These are phyloP conservation scores for Debaryomyces nepalensis DNA, from an alignment of 1,139 yeast genomes.

Conservation along the genomic window DNA sequence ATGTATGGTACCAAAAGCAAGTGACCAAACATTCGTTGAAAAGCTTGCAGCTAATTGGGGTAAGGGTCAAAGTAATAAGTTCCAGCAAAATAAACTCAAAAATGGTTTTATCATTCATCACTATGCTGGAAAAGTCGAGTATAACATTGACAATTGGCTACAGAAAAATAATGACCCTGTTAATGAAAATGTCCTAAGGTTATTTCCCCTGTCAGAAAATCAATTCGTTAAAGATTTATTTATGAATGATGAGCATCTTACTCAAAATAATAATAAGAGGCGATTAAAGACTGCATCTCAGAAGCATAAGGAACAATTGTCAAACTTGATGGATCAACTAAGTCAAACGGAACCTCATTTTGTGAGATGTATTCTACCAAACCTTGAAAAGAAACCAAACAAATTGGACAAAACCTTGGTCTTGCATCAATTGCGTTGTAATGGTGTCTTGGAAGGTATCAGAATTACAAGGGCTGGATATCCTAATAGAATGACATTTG, in stretches of 20 bases:
- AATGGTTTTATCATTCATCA: slow-evolving; percentile 83
- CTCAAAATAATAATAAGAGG: slow-evolving; percentile 18
- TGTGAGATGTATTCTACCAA: slow-evolving; percentile 94
- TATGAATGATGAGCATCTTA: slow-evolving; percentile 26
- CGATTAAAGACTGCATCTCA: slow-evolving; percentile 82
- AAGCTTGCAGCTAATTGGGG: slow-evolving; percentile 71
- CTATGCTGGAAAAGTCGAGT: slow-evolving; percentile 95
- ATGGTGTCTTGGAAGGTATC: slow-evolving; percentile 98
- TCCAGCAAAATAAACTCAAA: slow-evolving; percentile 69
- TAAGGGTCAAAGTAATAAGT: slow-evolving; percentile 60
- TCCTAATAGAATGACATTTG: slow-evolving; percentile 87
- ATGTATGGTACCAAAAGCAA: slow-evolving; percentile 90
- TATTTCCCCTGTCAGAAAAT: slow-evolving; percentile 62
- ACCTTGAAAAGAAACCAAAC: slow-evolving; percentile 71
- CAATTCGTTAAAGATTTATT: slow-evolving; percentile 44
- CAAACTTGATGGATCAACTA: slow-evolving; percentile 71
- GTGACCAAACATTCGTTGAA: slow-evolving; percentile 82
- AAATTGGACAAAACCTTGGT: slow-evolving; percentile 78
- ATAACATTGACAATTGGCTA: slow-evolving; percentile 89
- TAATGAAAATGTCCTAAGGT: slow-evolving; percentile 69
- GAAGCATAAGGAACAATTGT: slow-evolving; percentile 82
- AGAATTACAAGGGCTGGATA: slow-evolving; percentile 96
- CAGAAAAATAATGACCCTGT: slow-evolving; percentile 95
- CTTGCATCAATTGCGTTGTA: slow-evolving; percentile 88
- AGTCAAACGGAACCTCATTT: slow-evolving; percentile 91